Evolutionary conservation across 768 basidiomycete species (phyloP).

Genomic region (Inosperma sp.): DNA sequence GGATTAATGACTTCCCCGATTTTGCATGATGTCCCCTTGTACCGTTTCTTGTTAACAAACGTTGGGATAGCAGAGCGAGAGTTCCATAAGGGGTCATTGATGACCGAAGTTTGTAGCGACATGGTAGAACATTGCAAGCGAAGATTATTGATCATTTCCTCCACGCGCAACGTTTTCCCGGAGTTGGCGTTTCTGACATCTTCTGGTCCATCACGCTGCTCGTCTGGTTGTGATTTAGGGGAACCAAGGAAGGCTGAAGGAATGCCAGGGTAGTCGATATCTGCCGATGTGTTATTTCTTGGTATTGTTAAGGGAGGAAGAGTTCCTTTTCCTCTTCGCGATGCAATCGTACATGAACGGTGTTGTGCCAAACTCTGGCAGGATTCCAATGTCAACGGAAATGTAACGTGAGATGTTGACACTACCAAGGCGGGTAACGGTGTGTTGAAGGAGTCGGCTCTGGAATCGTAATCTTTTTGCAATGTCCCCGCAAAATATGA

Average conservation of each 20-base stretch:
- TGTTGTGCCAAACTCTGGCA: constrained; percentile 20
- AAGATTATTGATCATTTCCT: constrained; percentile 45
- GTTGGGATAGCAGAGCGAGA: constrained; percentile 13
- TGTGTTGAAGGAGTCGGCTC: constrained; percentile 11
- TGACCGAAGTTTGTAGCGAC: constrained; percentile 15
- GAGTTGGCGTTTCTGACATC: constrained; percentile 21
- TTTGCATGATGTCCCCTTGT: neutral
- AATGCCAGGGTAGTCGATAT: constrained; percentile 36
- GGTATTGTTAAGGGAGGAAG: constrained; percentile 29
- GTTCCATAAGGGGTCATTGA: constrained; percentile 18
- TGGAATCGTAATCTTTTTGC: constrained; percentile 17
- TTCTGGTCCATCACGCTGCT: neutral
- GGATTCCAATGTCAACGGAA: constrained; percentile 36
- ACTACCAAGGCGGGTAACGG: constrained; percentile 35
- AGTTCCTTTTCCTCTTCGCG: constrained; percentile 34
- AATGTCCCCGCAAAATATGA: constrained; percentile 35
- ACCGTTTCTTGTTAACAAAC: neutral
- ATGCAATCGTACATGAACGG: constrained; percentile 27
- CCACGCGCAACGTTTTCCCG: too few relatives aligned
- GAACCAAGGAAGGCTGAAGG: constrained; percentile 43
- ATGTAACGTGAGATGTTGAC: constrained; percentile 38
- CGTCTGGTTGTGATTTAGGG: constrained; percentile 28
- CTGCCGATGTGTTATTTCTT: constrained; percentile 13
- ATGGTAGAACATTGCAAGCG: constrained; percentile 33
- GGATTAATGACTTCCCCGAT: too few relatives aligned